Evolutionary conservation across 1,284 basidiomycete species (phyloP), one percentile per base, ranked within the genome.

Genomic region (Trametes polyzona): DNA sequence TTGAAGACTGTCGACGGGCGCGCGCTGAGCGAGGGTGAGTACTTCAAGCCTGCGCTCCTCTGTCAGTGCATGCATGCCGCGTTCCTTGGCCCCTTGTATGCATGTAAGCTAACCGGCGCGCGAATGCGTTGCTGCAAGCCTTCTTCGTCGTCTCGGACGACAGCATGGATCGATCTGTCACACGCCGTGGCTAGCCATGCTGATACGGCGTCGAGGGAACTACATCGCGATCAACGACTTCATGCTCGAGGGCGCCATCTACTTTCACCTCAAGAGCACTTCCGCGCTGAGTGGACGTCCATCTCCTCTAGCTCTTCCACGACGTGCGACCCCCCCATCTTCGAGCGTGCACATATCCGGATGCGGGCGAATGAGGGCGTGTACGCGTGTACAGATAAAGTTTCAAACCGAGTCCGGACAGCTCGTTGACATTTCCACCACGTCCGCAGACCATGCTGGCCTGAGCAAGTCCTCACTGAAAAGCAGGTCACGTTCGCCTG

Each of bases 101-200:
- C n/a, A n/a, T n/a, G n/a, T n/a, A n/a, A n/a, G 41, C 52, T 42
- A 42, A 55, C 19, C n/a, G 11, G 12, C 11, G 39, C 12, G 10
- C n/a, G n/a, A n/a, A n/a, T 17, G 14, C 30, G 17, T 69, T 96
- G 93, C 84, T 98, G 14, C 97, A 99, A 89, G 95, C 95, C 0
- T 98, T 92, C 78, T 98, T 98, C 86, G 86, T 99, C 54, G 96
- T 99, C 54, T 87, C 95, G 21, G 96, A 99, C 76, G 96, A 99
- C 74, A 96, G 99, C 74, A 99, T 98, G 96, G 97, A 99, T 73
- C 75, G 83, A 23, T 93, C 90, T 47, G 87, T 97, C 67, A 99
- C 96, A 5, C 91, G 97, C 37, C 88, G 96, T 16, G 91, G 93
- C n/a, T 95, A 98, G 73, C 93, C 96, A 0, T 99, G 96, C 77